Evolutionary conservation across 441 rosid genomes (phyloP), one percentile per base, ranked within the genome.

Genomic region (Gossypium schwendimanii): DNA sequence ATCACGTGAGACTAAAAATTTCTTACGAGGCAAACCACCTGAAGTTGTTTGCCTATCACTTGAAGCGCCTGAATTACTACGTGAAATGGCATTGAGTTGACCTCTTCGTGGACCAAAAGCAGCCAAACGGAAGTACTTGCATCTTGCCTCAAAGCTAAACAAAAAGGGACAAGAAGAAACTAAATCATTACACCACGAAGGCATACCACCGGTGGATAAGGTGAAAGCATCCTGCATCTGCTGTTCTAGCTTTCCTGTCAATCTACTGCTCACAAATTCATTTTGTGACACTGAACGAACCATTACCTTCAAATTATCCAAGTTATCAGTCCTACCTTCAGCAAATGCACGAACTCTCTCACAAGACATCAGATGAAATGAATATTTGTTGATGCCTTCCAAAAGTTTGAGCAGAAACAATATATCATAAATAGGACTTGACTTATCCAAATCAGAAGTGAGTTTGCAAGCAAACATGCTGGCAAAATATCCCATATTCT

Each of bases 171-270:
- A 93, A 18, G 94, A 90, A 76, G 62, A 81, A 89, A 96, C 85
- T 63, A 96, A 88, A 81, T 91, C 90, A 78, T 78, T 89, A 77
- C 94, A 96, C 99, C 99, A 96, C 31, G 84, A 79, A 60, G 99
- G 97, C 84, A 96, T 75, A 62, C 97, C 92, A 61, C 91, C 90
- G 23, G 76, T 80, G 1, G 94, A 90, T 73, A 88, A 74, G 70
- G 91, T 91, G 74, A 92, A 83, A 18, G 88, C 70, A 82, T 91
- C 98, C 49, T 88, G 87, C 88, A 96, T 85, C 83, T 93, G 98
- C 82, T 90, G 98, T 82, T 93, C 97, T 75, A 96, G 82, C 80
- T 96, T 96, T 83, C 93, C 97, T 15, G 98, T 90, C 83, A 96
- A 86, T 84, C 89, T 96, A 83, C 79, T 79, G 84, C 84, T 91